phyloP scores from a whole-genome alignment of 768 basidiomycete species.

The Suillus subaureus region DNA sequence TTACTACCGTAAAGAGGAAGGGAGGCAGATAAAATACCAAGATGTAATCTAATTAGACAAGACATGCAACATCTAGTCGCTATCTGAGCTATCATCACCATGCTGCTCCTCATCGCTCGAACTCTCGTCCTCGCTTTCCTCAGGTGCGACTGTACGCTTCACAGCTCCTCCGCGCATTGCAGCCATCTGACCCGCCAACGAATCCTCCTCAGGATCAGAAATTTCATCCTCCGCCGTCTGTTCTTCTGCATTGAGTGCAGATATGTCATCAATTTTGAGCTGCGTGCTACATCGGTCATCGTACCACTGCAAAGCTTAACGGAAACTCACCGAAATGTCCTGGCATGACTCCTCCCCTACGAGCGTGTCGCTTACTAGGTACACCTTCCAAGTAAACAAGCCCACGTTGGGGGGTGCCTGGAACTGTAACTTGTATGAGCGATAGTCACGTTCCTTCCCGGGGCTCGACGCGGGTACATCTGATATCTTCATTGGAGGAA shows the following conservation, averaged over 20 bases:
- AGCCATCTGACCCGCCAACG: constrained; percentile 96
- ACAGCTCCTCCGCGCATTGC: constrained; percentile 88
- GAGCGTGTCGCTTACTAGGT: constrained; percentile 86
- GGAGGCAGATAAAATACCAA: constrained; percentile 40
- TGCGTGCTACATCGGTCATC: constrained; percentile 32
- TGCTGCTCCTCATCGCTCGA: constrained; percentile 52
- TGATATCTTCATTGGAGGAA: constrained; percentile 80
- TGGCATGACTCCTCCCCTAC: constrained; percentile 75
- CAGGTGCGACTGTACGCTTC: constrained; percentile 56
- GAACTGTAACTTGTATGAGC: constrained; percentile 91
- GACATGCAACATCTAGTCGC: constrained; percentile 32
- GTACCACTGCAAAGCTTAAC: not conserved
- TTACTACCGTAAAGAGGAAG: constrained; percentile 74
- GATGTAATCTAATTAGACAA: not conserved
- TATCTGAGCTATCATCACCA: constrained; percentile 53
- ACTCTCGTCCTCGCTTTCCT: constrained; percentile 55
- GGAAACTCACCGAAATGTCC: constrained; percentile 68
- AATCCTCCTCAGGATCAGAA: constrained; percentile 97
- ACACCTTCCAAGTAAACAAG: constrained; percentile 86
- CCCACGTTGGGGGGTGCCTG: constrained; percentile 88
- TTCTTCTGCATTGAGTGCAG: constrained; percentile 57
- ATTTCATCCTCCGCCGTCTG: constrained; percentile 85
- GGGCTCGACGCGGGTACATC: constrained; percentile 72
- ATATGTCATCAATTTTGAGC: constrained; percentile 83
- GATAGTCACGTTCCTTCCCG: constrained; percentile 57